Conservation (phyloP, 192 early-diverging fungal genomes). For the Coemansia sp. region DNA sequence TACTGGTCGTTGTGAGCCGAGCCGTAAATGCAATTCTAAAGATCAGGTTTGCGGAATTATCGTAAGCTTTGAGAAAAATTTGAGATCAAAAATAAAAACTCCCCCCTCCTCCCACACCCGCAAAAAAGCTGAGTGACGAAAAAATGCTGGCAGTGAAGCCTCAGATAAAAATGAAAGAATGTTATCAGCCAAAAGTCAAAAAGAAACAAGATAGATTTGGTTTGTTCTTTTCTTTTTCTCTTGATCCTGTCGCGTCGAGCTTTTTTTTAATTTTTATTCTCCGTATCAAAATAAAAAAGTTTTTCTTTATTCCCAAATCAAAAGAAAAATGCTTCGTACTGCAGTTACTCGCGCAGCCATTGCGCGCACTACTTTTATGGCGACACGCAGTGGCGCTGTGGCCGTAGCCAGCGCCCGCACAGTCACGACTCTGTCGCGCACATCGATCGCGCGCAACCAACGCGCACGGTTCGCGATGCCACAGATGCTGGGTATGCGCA, state of each 20-base stretch:
- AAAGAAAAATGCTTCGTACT: slow-evolving; percentile 39
- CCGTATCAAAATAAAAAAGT: not conserved
- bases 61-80: slow-evolving; percentile 9
- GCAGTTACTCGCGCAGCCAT: slow-evolving; percentile 31
- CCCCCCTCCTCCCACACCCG: not conserved
- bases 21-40: not conserved
- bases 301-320: not conserved
- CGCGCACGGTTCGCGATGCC: not conserved
- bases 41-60: not conserved
- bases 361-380: slow-evolving; percentile 4
- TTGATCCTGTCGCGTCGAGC: not conserved
- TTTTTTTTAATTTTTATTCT: not conserved
- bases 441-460: slow-evolving; percentile 23
- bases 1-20: no score
- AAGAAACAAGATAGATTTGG: no score
- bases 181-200: no score
- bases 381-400: slow-evolving; percentile 5
- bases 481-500: slow-evolving; percentile 5
- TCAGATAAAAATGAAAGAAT: no score
- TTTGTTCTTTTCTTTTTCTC: not conserved
- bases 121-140: not conserved
- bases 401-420: slow-evolving; percentile 22
- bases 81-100: not conserved
- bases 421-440: slow-evolving; percentile 33
- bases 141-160: not conserved